phyloP scores from a whole-genome alignment of 441 rosid species.

The Iberis amara region DNA sequence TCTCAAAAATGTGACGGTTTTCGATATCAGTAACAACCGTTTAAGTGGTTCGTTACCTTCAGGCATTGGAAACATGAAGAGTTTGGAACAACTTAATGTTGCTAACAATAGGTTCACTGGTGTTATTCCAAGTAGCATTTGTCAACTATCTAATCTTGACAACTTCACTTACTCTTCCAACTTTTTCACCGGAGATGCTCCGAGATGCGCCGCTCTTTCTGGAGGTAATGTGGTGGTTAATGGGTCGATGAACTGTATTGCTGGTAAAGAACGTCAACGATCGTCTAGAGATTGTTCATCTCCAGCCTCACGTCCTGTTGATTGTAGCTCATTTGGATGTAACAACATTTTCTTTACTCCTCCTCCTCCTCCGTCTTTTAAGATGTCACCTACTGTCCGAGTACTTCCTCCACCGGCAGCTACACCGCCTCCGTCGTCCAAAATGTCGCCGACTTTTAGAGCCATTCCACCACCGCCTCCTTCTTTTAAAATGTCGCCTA shows the following conservation, averaged over 20 bases:
- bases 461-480: slow-evolving; percentile 48
- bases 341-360: slow-evolving; percentile 7
- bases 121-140: slow-evolving; percentile 40
- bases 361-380: slow-evolving; percentile 31
- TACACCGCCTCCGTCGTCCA: slow-evolving; percentile 32
- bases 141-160: slow-evolving; percentile 46
- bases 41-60: slow-evolving; percentile 49
- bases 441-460: slow-evolving; percentile 42
- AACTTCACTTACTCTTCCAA: slow-evolving; percentile 62
- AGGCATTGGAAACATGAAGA: slow-evolving; percentile 43
- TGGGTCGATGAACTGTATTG: slow-evolving; percentile 47
- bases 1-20: slow-evolving; percentile 46
- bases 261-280: slow-evolving; percentile 46
- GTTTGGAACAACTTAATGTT: slow-evolving; percentile 52
- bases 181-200: slow-evolving; percentile 48
- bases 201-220: slow-evolving; percentile 38
- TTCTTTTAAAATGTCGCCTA: slow-evolving; percentile 28
- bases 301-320: slow-evolving; percentile 42
- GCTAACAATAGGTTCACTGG: slow-evolving; percentile 56
- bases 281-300: slow-evolving; percentile 48
- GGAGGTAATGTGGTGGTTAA: slow-evolving; percentile 34
- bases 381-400: slow-evolving; percentile 31
- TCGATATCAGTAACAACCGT: slow-evolving; percentile 53
- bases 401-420: slow-evolving; percentile 28
- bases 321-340: slow-evolving; percentile 45